phyloP scores from a whole-genome alignment of 805 yeast species.

The Ogataea pini region DNA sequence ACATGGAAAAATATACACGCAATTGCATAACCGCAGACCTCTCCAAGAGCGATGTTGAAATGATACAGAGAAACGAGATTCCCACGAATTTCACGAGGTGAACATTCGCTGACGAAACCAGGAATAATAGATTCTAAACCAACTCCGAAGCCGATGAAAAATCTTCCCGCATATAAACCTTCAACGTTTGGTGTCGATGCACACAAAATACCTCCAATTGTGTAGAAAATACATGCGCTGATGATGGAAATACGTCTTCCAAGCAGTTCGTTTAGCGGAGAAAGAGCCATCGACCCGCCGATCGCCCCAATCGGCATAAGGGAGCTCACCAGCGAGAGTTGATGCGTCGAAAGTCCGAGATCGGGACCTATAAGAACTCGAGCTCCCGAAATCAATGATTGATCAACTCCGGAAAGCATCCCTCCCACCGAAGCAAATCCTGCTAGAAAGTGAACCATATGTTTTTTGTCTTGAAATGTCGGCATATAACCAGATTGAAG shows the following conservation, averaged over 20 bases:
- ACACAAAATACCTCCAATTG: conserved; percentile 60
- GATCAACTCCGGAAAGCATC: conserved; percentile 65
- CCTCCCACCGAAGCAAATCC: conserved; percentile 65
- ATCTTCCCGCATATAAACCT: conserved; percentile 61
- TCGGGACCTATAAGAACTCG: conserved; percentile 48
- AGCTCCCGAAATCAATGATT: conserved; percentile 67
- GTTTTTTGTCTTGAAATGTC: conserved; percentile 44
- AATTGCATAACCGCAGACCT: conserved; percentile 62
- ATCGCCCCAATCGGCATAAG: conserved; percentile 73
- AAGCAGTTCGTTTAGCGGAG: conserved; percentile 55
- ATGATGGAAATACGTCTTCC: conserved; percentile 60
- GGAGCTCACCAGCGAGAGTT: conserved; percentile 55
- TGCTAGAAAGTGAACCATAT: conserved; percentile 53
- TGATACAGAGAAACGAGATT: conserved; percentile 63
- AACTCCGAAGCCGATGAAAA: conserved; percentile 61
- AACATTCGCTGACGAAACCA: conserved; percentile 60
- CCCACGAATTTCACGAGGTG: conserved; percentile 58
- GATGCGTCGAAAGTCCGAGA: conserved; percentile 41
- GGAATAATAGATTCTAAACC: conserved; percentile 71
- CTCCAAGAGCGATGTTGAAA: conserved; percentile 66
- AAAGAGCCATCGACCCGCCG: conserved; percentile 59
- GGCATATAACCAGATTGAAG: conserved; percentile 38
- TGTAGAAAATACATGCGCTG: conserved; percentile 58
- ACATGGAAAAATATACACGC: conserved; percentile 62
- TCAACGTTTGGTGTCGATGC: conserved; percentile 47